A percentile compares a stretch with the other conserved stretches of the same genome.
Evolutionary conservation across 345 rosid genomes (phyloP).

Genomic region (Camelina sativa): DNA sequence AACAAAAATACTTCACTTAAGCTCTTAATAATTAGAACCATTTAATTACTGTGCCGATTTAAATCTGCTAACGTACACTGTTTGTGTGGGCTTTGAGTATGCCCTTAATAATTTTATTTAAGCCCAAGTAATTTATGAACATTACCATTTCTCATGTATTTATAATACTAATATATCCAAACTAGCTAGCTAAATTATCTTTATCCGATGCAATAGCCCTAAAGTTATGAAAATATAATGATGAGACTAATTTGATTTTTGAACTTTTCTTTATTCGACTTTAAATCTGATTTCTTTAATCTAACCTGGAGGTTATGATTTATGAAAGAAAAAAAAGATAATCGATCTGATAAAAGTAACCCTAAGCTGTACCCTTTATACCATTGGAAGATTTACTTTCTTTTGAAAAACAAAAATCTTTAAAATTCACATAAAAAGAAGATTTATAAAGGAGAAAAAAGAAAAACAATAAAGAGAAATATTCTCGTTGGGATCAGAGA

Average conservation of each 20-base stretch:
- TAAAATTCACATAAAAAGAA: constrained; percentile 46
- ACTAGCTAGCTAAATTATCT: constrained; percentile 22
- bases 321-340: constrained; percentile 33
- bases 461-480: constrained; percentile 38
- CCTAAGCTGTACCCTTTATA: constrained; percentile 44
- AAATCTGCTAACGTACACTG: background rate
- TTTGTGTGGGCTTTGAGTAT: too few relatives aligned
- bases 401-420: constrained; percentile 42
- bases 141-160: background rate
- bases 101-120: too few relatives aligned
- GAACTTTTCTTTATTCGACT: constrained; percentile 35
- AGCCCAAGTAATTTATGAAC: background rate
- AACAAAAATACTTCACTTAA: background rate
- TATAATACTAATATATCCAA: constrained; percentile 4
- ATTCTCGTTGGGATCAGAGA: constrained; percentile 61
- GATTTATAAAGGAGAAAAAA: constrained; percentile 42
- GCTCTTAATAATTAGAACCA: background rate
- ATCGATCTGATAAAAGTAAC: constrained; percentile 50
- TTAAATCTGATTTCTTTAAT: constrained; percentile 38
- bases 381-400: constrained; percentile 50
- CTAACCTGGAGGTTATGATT: constrained; percentile 48
- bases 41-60: background rate
- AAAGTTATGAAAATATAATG: constrained; percentile 38
- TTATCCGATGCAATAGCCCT: constrained; percentile 15
- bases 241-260: background rate